phyloP scores from a whole-genome alignment of 106 monocot species.

The Agapanthus africanus region DNA sequence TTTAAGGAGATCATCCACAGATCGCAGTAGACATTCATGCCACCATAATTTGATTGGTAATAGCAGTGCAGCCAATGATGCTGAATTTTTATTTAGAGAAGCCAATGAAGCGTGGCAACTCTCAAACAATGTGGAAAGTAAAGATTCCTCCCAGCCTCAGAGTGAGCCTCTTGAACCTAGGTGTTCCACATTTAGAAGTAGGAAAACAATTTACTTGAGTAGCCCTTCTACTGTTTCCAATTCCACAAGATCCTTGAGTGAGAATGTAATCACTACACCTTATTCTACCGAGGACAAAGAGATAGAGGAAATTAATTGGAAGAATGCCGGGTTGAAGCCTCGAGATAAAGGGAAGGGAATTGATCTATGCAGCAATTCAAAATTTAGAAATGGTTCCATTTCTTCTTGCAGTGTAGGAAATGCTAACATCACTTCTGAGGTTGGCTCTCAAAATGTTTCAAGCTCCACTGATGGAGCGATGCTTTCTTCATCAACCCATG shows the following conservation, averaged over 20 bases:
- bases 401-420: conserved; percentile 4
- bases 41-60: neutral
- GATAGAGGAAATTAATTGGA: neutral
- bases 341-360: conserved; percentile 24
- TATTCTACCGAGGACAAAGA: neutral
- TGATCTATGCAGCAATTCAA: conserved; percentile 15
- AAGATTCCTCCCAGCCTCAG: neutral
- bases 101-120: conserved; percentile 22
- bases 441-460: neutral
- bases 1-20: neutral
- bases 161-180: neutral
- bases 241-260: conserved; percentile 13
- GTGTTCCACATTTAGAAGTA: conserved; percentile 1
- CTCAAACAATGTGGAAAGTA: neutral
- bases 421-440: neutral
- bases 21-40: neutral
- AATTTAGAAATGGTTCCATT: conserved; percentile 7
- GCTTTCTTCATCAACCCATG: neutral
- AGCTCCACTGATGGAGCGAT: neutral
- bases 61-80: conserved; percentile 4
- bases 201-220: conserved; percentile 8
- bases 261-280: neutral
- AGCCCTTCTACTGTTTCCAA: conserved; percentile 5
- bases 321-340: neutral
- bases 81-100: conserved; percentile 27